Evolutionary conservation across 2,329 filamentous ascomycete genomes (phyloP), one percentile per base, ranked within the genome.

Genomic region (Trichoderma lentiforme): DNA sequence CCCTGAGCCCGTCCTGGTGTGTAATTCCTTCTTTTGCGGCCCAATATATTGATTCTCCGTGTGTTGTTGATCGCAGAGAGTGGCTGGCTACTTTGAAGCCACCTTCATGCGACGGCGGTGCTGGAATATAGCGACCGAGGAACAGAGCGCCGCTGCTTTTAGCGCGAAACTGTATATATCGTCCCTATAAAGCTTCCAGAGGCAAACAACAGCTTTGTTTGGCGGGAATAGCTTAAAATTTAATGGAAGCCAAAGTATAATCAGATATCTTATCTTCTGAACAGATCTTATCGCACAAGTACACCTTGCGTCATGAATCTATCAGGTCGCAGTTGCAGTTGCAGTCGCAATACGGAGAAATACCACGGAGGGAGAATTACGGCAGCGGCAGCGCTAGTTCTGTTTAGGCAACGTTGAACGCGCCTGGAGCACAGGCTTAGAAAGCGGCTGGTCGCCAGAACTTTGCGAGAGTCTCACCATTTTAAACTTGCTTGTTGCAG

Each of bases 121-220:
- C 34, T 21, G 47, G 26, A 57, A 24, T 36, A n/a, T 30, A 14
- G 36, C 36, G 36, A 15, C 28, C 36, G 32, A 18, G 39, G 34
- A 58, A 39, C 34, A 51, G 28, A 68, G 51, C 62, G 56, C 21
- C 36, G 70, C 70, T 65, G 70, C 62, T 71, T 71, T 71, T 71
- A 71, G 8, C 12, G 28, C 9, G 39, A 9, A 14, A 24, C n/a
- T 15, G 30, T 24, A 4, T 4, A 30, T 28, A 18, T 32, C 28
- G 7, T 39, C 51, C 6, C 32, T 4, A 14, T 14, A 18, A n/a
- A 12, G 21, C 9, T 18, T 28, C 32, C 6, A 15, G 3, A 21
- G 18, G 24, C 15, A 21, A 57, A 53, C 47, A 53, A 6, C 47
- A 53, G n/a, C 21, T 14, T 12, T 14, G 47, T 24, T 7, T 53